Percentiles rank a stretch among this genome's conserved stretches.
These are phyloP conservation scores for Adansonia gregorii DNA, from an alignment of 441 rosid species.

Conservation along the genomic window DNA sequence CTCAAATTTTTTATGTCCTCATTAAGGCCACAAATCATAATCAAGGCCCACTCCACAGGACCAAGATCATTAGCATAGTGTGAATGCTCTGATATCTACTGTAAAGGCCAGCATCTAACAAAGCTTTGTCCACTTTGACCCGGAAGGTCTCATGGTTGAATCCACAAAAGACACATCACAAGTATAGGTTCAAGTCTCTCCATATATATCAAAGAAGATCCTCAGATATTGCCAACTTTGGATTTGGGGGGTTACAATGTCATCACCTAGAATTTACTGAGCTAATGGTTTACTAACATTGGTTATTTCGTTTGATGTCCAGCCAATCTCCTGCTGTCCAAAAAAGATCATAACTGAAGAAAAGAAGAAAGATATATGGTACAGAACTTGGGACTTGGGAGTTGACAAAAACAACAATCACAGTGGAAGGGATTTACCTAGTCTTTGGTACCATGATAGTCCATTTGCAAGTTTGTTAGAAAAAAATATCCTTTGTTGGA, in stretches of 20 bases:
- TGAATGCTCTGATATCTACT: background rate
- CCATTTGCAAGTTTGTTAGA: background rate
- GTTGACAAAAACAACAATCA: background rate
- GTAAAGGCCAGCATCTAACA: background rate
- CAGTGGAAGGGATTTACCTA: background rate
- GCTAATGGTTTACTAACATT: background rate
- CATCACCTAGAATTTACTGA: background rate
- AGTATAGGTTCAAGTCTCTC: background rate
- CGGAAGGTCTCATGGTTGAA: background rate
- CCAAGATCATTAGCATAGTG: background rate
- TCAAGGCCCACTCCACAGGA: background rate
- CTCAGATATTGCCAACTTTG: background rate
- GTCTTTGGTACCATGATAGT: background rate
- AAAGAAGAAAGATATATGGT: background rate
- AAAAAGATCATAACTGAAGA: background rate
- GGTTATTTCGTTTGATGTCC: background rate
- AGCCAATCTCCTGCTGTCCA: background rate
- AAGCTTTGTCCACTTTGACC: background rate
- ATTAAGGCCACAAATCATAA: conserved; percentile 2
- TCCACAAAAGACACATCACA: background rate
- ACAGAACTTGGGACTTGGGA: background rate
- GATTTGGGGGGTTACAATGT: background rate
- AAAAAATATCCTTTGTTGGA: background rate
- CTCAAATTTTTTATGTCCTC: background rate
- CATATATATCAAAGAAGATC: background rate